Conservation (phyloP, 2,329 filamentous ascomycete species). For the Fusarium coffeatum region DNA sequence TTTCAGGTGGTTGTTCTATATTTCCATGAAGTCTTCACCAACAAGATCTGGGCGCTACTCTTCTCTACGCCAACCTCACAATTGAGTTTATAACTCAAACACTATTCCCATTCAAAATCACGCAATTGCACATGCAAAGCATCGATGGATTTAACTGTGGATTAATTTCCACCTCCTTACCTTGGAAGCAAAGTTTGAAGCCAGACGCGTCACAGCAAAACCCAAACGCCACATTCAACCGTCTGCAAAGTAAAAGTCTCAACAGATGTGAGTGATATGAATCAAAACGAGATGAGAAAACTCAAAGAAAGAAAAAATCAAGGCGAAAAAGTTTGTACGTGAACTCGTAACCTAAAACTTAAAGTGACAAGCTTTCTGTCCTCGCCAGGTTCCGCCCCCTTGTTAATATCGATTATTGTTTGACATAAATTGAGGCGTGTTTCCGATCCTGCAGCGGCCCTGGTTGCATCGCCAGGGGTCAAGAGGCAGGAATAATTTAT, state of each 20-base stretch:
- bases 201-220: conserved; percentile 13
- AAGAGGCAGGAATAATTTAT: conserved; percentile 8
- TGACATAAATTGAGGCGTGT: conserved; percentile 35
- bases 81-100: not conserved
- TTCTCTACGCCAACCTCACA: not conserved
- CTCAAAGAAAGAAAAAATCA: not conserved
- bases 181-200: not conserved
- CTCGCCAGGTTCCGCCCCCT: not conserved
- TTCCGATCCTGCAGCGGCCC: conserved; percentile 35
- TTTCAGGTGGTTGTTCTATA: not conserved
- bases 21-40: not conserved
- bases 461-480: conserved; percentile 6
- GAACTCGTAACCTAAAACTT: conserved; percentile 3
- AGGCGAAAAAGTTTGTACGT: not conserved
- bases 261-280: not conserved
- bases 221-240: conserved; percentile 20
- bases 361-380: not conserved
- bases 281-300: not conserved
- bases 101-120: not conserved
- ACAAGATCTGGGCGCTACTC: not conserved
- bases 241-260: conserved; percentile 1
- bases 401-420: conserved; percentile 27
- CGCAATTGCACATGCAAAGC: not conserved
- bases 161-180: conserved; percentile 12
- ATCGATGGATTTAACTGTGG: not conserved